Evolutionary conservation across 192 early-diverging fungal genomes (phyloP), one percentile per base, ranked within the genome.

Genomic region (Geosiphon pyriformis): DNA sequence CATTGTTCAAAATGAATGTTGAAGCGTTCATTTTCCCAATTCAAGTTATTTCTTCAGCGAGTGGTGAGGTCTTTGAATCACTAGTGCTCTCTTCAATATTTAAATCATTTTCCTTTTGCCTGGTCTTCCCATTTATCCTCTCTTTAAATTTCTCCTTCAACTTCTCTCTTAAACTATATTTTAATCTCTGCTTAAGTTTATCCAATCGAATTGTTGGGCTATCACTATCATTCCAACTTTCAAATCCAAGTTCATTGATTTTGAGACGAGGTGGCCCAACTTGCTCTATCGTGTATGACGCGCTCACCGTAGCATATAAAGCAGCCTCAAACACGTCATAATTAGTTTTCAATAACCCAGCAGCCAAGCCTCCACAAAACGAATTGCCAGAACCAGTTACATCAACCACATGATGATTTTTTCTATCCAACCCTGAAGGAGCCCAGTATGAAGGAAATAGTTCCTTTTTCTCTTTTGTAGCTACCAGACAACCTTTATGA

Each of bases 321-420:
- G 72, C 55, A 11, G 75, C 73, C 25, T 68, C 26, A 23, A 72
- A 57, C 8, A 74, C 29, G 72, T 77, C 73, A 26, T 52, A 32
- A 26, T 74, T 64, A 2, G 70, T 62, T 20, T 69, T 57, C 7
- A 70, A 26, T 68, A 71, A 72, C 11, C 78, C 73, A 30, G 61
- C 70, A 25, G 62, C 67, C 31, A 69, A 71, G 2, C 78, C 78
- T 27, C 78, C 78, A 67, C 78, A 80, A 64, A 77, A 80, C 18
- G 75, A 61, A 68, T 80, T 80, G 3, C 78, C 78, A 25, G 75
- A 72, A 2, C 78, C 78, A 11, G 76, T 77, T 0, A 80, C 78
- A 70, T 80, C 78, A 1, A 57, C 27, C 10, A 77, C 48, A 0
- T 47, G 67, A 15, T 34, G 29, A 50, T 54, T 66, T 2, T 49